Conservation (phyloP, 495 filamentous ascomycete genomes). For the Penicillium riverlandense region DNA sequence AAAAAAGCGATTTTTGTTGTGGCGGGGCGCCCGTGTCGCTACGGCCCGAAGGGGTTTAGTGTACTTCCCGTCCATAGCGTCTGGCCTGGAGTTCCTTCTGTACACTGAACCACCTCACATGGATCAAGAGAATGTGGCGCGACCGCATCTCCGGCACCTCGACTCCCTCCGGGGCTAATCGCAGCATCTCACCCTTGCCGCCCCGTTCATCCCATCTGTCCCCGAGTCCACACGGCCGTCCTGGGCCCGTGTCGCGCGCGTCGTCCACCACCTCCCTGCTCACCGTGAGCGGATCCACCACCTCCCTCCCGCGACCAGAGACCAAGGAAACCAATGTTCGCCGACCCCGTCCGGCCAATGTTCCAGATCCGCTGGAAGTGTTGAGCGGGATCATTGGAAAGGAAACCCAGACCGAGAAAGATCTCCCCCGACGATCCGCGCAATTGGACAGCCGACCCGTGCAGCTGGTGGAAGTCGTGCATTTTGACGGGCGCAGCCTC, state of each 20-base stretch:
- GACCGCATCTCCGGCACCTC: conserved; percentile 76
- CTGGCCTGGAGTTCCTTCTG: background rate
- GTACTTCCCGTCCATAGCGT: background rate
- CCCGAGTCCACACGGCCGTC: conserved; percentile 40
- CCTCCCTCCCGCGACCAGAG: conserved; percentile 57
- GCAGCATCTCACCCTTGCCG: conserved; percentile 64
- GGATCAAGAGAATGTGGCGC: conserved; percentile 63
- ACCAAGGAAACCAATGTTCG: conserved; percentile 50
- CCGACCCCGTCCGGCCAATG: conserved; percentile 40
- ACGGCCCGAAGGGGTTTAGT: conserved; percentile 25
- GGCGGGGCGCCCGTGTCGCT: conserved; percentile 34
- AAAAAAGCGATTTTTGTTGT: conserved; percentile 18
- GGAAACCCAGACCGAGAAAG: conserved; percentile 15
- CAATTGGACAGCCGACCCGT: conserved; percentile 25
- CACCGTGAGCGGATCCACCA: conserved; percentile 60
- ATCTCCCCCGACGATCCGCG: conserved; percentile 3
- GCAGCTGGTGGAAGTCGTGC: conserved; percentile 55
- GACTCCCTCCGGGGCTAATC: conserved; percentile 54
- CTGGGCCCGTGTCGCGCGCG: conserved; percentile 53
- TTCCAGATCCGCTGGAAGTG: conserved; percentile 65
- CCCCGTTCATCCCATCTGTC: conserved; percentile 45
- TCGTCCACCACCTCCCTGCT: conserved; percentile 62
- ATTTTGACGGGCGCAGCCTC: conserved; percentile 71
- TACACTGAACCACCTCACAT: background rate
- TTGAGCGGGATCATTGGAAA: conserved; percentile 65